A percentile compares a stretch with the other conserved stretches of the same genome.
These are phyloP conservation scores for Sphagnum fallax DNA, from an alignment of 228 moss, liverwort and hornwort genomes.

Conservation along the genomic window DNA sequence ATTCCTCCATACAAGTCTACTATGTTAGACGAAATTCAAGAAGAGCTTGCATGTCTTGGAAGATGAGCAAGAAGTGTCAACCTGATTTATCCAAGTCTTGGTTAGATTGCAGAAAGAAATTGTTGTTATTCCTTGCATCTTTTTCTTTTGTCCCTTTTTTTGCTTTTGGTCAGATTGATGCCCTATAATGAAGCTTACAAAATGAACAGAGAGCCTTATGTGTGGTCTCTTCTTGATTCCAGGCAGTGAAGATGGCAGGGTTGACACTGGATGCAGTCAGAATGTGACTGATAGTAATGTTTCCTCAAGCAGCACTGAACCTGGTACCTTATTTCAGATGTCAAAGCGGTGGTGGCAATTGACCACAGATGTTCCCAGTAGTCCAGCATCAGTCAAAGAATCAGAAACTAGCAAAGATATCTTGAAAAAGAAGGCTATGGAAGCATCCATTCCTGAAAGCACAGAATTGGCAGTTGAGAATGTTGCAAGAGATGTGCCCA, in stretches of 20 bases:
- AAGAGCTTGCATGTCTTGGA: too few relatives aligned
- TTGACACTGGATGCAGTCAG: neutral
- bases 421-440: neutral
- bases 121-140: neutral
- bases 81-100: too few relatives aligned
- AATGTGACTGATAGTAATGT: conserved; percentile 19
- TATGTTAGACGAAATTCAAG: too few relatives aligned
- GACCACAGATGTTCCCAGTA: conserved; percentile 25
- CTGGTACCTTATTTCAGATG: conserved; percentile 16
- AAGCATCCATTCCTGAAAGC: conserved; percentile 1
- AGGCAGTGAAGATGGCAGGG: conserved; percentile 1
- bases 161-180: neutral
- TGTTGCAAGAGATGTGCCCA: neutral
- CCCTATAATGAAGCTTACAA: too few relatives aligned
- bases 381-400: neutral
- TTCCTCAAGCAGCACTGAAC: conserved; percentile 9
- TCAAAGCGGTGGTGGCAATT: conserved; percentile 52
- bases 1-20: too few relatives aligned
- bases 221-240: neutral
- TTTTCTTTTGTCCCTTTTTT: neutral
- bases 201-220: too few relatives aligned
- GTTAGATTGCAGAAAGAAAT: too few relatives aligned
- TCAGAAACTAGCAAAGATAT: neutral
- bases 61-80: too few relatives aligned
- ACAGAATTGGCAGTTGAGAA: neutral